Evolutionary conservation across 31 red algal genomes (phyloP), one percentile per base, ranked within the genome.

Genomic region (Asparagopsis taxiformis): DNA sequence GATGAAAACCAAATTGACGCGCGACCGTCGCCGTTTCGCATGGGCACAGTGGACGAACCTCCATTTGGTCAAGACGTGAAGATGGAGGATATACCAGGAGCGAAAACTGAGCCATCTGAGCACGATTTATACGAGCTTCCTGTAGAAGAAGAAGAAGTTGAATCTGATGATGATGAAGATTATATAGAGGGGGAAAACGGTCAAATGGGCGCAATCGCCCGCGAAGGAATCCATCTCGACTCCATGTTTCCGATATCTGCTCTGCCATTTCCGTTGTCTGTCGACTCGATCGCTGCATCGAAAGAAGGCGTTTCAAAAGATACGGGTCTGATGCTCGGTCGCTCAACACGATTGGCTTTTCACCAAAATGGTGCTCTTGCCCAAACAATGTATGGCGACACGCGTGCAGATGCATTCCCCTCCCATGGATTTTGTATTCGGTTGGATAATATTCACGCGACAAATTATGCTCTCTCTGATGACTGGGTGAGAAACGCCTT

Each of bases 301-400:
- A 59, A 31, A 6, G 19, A 62, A 24, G 55, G 56, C 63, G 37
- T 60, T 34, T 62, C 63, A 46, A 26, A 10, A 21, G 72, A 76
- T 30, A 64, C 38, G 3, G 72, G 72, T 0, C 34, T 76, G 17
- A 43, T 4, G 0, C 39, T 63, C 31, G 54, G 72, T 51, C 54
- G 72, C 32, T 76, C 72, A 19, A 76, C 38, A 2, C 31, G 72
- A 41, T 21, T 62, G 22, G 30, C 53, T 19, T 64, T 76, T 55
- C 34, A 56, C 36, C 52, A 55, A 3, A 50, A 51, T 17, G 36
- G 50, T 33, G 28, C 39, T 34, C 3, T 62, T 1, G 29, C 57
- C 5, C 57, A 62, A 0, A 51, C 37, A 6, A 39, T 59, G 34
- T 26, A n/a, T n/a, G n/a, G n/a, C n/a, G n/a, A n/a, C n/a, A n/a